Evolutionary conservation across 2,329 filamentous ascomycete species (phyloP).

Genomic region (Uncinocarpus reesii): DNA sequence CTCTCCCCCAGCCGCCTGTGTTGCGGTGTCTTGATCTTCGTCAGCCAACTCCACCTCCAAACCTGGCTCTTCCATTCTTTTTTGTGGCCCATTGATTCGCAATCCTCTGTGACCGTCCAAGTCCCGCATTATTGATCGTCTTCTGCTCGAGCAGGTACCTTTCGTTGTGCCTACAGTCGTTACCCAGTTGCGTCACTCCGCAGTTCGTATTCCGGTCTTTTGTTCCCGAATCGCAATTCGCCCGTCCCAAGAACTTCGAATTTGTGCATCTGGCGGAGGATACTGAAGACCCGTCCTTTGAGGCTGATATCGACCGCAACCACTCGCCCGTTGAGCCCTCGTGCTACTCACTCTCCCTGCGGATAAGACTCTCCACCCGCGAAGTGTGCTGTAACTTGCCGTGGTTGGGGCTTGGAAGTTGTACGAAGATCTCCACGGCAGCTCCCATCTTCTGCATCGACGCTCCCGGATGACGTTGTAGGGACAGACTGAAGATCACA

Average conservation of each 20-base stretch:
- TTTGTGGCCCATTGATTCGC: slow-evolving; percentile 1
- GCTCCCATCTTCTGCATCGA: background rate
- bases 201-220: background rate
- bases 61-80: background rate
- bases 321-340: no score
- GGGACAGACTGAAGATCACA: background rate
- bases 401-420: slow-evolving; percentile 2
- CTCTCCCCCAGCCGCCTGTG: background rate
- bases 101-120: background rate
- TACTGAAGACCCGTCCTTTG: background rate
- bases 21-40: background rate
- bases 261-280: background rate
- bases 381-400: background rate
- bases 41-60: background rate
- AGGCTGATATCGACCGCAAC: no score
- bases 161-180: background rate
- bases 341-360: no score
- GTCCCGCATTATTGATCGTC: background rate
- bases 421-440: slow-evolving; percentile 3
- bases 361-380: background rate
- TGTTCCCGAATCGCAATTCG: background rate
- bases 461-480: background rate
- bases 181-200: slow-evolving; percentile 7
- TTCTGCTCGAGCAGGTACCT: background rate
- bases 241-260: background rate